These are phyloP conservation scores for Pseudonitzschia pungens DNA, from an alignment of 108 stramenopile genomes.

Conservation along the genomic window DNA sequence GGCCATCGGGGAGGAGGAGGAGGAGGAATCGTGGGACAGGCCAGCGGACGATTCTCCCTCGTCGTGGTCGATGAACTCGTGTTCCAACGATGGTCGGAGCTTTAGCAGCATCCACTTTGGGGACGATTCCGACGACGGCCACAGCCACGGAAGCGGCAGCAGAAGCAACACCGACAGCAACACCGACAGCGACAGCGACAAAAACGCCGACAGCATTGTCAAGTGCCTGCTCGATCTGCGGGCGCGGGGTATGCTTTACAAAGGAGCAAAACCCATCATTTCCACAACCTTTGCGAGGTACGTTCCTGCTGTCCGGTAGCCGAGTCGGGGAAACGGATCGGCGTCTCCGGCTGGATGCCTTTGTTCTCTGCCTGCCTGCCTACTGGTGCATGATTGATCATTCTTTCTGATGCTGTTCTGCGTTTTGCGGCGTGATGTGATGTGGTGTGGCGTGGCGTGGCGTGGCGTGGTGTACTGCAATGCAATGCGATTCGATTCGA, in stretches of 20 bases:
- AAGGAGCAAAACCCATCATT: slow-evolving; percentile 63
- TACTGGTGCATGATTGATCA: too few relatives aligned
- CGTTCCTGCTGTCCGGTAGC: not conserved
- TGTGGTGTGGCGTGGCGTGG: too few relatives aligned
- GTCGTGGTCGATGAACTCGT: slow-evolving; percentile 19
- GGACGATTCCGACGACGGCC: not conserved
- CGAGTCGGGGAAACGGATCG: too few relatives aligned
- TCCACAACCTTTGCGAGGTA: slow-evolving; percentile 54
- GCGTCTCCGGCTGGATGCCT: too few relatives aligned
- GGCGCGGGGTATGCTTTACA: slow-evolving; percentile 54
- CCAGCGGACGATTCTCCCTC: slow-evolving; percentile 4
- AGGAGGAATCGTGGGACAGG: not conserved
- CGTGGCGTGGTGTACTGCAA: too few relatives aligned
- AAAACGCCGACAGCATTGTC: not conserved
- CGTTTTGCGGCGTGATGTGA: too few relatives aligned
- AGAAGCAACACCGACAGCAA: not conserved
- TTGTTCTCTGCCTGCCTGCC: too few relatives aligned
- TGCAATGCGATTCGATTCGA: too few relatives aligned
- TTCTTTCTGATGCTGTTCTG: not conserved
- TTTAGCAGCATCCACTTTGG: not conserved
- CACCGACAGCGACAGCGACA: too few relatives aligned
- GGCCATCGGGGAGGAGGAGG: slow-evolving; percentile 7
- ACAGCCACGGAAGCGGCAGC: not conserved
- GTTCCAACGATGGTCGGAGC: not conserved
- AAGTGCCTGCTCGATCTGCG: slow-evolving; percentile 49